phyloP scores from a whole-genome alignment of 441 rosid species.

The Sinapis alba region DNA sequence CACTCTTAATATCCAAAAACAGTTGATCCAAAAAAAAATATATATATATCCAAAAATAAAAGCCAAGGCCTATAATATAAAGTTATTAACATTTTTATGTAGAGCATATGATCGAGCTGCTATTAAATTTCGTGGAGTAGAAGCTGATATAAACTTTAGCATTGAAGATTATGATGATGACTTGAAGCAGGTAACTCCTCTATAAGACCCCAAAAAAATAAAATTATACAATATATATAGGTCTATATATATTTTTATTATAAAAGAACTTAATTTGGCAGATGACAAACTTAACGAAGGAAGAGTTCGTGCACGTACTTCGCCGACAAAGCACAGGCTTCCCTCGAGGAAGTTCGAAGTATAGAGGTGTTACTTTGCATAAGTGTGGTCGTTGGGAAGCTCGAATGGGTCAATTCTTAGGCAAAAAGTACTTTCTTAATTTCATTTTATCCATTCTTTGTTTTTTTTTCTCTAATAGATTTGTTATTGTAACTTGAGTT shows the following conservation, averaged over 20 bases:
- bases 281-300: constrained; percentile 88
- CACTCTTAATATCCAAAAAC: not conserved
- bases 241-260: not conserved
- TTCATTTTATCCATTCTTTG: not conserved
- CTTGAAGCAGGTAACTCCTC: constrained; percentile 68
- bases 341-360: constrained; percentile 97
- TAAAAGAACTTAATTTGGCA: not conserved
- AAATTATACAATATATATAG: not conserved
- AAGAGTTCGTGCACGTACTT: constrained; percentile 96
- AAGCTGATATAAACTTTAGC: constrained; percentile 90
- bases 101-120: constrained; percentile 99
- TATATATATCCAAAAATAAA: too few species aligned
- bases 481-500: not conserved
- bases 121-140: constrained; percentile 91
- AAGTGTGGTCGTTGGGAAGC: constrained; percentile 99
- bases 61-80: not conserved
- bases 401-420: constrained; percentile 98
- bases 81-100: constrained; percentile 13
- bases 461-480: not conserved
- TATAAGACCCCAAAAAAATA: not conserved
- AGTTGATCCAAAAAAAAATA: too few species aligned
- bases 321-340: constrained; percentile 99
- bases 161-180: constrained; percentile 91
- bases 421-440: constrained; percentile 85
- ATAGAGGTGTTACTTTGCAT: constrained; percentile 97